Base-by-base conservation (phyloP, 805 yeast species). In the Metschnikowia sp. region DNA sequence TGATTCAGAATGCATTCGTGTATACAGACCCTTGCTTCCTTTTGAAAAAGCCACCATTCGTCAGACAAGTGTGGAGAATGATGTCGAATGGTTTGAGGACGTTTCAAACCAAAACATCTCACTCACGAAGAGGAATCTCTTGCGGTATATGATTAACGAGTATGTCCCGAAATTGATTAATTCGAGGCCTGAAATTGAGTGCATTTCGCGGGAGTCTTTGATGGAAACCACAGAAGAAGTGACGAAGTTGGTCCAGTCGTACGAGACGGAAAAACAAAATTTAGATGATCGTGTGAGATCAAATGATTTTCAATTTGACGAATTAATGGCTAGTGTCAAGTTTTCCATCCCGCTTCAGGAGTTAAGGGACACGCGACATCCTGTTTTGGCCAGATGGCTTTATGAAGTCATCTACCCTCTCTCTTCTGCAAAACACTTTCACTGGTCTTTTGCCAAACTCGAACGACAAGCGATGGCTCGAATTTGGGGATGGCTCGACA, bases 11-110 rank as follows among this genome's bases (percentile, higher is more conserved):
- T 54, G 28, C 31, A 32, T 47, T 10, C 42, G 31, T n/a, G 76
- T 42, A 28, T 69, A 34, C 9, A 60, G 91, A 15, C 95, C 95
- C 1, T 59, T 86, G 42, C 63, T 86, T 26, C 60, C 53, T 0
- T 57, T 71, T 15, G 41, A 57, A 0, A 87, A 88, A 56, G 10
- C 49, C 0, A 69, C 72, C 1, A 66, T 85, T 3, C 63, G 70
- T 6, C 58, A 69, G 0, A 76, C 78, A 10, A 84, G 90, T 45
- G 36, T 44, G 9, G 40, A 44, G 0, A 59, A 71, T 18, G 45
- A 54, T 1, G 52, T 86, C 0, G 41, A 50, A 0, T 87, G 94
- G 92, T 81, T 83, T 58, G 91, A 86, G 56, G 96, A 88, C 56
- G 58, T 65, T 2, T 81, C 92, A 0, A 88, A 88, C 53, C 56